Percentiles rank a stretch among this genome's conserved stretches.
phyloP scores from a whole-genome alignment of 805 yeast species.

The Candida montana region DNA sequence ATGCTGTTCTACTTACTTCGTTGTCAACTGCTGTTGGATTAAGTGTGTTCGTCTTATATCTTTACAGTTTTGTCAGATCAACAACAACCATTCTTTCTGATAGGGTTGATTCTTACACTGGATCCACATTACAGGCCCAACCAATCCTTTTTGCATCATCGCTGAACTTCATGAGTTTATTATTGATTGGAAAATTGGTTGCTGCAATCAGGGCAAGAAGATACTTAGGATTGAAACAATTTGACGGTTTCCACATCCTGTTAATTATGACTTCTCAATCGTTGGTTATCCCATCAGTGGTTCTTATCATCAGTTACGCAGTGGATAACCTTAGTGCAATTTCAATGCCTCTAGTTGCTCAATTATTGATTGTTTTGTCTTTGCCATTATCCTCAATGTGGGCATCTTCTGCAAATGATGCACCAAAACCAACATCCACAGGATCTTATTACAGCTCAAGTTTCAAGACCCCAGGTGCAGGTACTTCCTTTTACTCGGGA shows the following conservation, averaged over 20 bases:
- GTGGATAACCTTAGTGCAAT: conserved; percentile 30
- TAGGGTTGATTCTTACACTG: conserved; percentile 17
- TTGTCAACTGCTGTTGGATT: conserved; percentile 42
- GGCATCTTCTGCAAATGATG: conserved; percentile 68
- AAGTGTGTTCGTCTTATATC: conserved; percentile 54
- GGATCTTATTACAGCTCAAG: conserved; percentile 11
- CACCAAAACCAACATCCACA: conserved; percentile 36
- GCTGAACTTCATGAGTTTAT: conserved; percentile 52
- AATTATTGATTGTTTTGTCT: conserved; percentile 61
- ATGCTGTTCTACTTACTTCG: conserved; percentile 36
- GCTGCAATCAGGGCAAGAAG: conserved; percentile 70
- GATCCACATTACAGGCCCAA: conserved; percentile 47
- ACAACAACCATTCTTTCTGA: conserved; percentile 31
- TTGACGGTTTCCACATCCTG: conserved; percentile 75
- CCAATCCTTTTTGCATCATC: conserved; percentile 65
- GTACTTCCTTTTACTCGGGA: conserved; percentile 16
- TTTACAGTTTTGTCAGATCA: conserved; percentile 44
- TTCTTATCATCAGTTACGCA: conserved; percentile 54
- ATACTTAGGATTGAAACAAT: conserved; percentile 72
- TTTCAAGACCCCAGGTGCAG: conserved; percentile 11
- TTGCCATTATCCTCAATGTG: conserved; percentile 84
- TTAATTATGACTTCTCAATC: conserved; percentile 80
- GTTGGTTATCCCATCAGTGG: conserved; percentile 67
- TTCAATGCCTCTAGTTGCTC: conserved; percentile 46
- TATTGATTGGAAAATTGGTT: conserved; percentile 59